phyloP scores from a whole-genome alignment of 78 protist genomes.

The Emiliania huxleyi region DNA sequence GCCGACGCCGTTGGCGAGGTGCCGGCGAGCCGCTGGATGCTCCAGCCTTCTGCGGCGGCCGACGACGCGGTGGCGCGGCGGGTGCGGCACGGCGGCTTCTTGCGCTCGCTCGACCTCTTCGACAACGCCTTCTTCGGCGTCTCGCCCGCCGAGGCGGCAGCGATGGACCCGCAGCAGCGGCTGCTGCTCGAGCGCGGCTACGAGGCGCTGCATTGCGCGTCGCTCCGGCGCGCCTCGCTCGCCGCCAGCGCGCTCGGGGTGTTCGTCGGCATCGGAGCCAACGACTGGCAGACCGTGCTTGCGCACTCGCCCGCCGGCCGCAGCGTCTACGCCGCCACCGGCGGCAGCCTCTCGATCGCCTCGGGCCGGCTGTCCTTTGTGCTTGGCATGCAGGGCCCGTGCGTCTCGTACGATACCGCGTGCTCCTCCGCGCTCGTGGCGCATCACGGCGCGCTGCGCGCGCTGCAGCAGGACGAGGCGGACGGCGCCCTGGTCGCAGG shows the following conservation, averaged over 20 bases:
- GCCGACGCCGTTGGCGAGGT: not conserved
- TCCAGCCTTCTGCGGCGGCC: not conserved
- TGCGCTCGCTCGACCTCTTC: not conserved
- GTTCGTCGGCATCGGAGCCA: not conserved
- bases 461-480: not conserved
- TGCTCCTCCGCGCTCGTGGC: slow-evolving; percentile 81
- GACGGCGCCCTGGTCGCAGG: not conserved
- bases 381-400: slow-evolving; percentile 77
- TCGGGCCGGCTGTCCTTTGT: slow-evolving; percentile 62
- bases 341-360: not conserved
- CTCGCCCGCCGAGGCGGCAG: not conserved
- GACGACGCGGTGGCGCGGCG: not conserved
- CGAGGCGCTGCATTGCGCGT: not conserved
- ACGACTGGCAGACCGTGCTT: not conserved
- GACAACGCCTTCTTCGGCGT: not conserved
- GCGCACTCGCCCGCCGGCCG: not conserved
- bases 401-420: slow-evolving; percentile 82
- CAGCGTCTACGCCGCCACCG: not conserved
- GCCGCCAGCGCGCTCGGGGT: not conserved
- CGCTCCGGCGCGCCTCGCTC: not conserved
- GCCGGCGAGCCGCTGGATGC: not conserved
- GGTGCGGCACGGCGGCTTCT: not conserved
- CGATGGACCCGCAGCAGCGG: slow-evolving; percentile 36
- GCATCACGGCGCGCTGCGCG: slow-evolving; percentile 50
- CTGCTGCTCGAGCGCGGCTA: not conserved